Evolutionary conservation across 2,329 filamentous ascomycete genomes (phyloP).

Genomic region (Phialocephala subalpina): DNA sequence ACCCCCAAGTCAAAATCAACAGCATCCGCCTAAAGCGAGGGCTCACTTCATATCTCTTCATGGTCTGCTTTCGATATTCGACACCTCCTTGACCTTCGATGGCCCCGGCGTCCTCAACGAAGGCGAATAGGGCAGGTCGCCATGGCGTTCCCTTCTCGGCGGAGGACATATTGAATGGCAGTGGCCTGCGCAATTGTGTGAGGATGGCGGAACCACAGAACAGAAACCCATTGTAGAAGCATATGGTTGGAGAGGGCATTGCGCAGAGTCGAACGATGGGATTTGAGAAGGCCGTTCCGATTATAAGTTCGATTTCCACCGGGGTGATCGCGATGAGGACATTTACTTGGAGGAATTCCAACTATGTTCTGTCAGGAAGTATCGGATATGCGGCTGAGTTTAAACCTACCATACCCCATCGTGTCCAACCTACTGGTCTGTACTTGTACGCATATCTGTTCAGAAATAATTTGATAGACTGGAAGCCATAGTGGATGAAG

Average conservation of each 20-base stretch:
- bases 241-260: conserved; percentile 40
- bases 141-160: conserved; percentile 37
- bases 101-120: conserved; percentile 38
- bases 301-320: conserved; percentile 39
- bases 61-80: conserved; percentile 34
- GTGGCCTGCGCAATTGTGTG: conserved; percentile 29
- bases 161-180: conserved; percentile 42
- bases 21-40: conserved; percentile 38
- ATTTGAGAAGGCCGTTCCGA: conserved; percentile 33
- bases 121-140: conserved; percentile 36
- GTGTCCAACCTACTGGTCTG: conserved; percentile 40
- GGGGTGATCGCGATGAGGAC: conserved; percentile 36
- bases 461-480: conserved; percentile 37
- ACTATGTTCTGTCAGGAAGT: conserved; percentile 16
- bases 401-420: conserved; percentile 39
- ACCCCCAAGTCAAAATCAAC: conserved; percentile 37
- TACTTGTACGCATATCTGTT: conserved; percentile 30
- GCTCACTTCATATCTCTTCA: conserved; percentile 39
- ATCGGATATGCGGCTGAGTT: not conserved
- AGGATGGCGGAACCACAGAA: conserved; percentile 32
- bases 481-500: conserved; percentile 38
- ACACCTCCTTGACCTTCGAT: conserved; percentile 40
- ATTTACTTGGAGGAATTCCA: conserved; percentile 39
- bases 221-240: conserved; percentile 38
- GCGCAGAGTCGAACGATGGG: conserved; percentile 38